Conservation (phyloP, 2,329 filamentous ascomycete genomes). For the Rasamsonia emersonii region DNA sequence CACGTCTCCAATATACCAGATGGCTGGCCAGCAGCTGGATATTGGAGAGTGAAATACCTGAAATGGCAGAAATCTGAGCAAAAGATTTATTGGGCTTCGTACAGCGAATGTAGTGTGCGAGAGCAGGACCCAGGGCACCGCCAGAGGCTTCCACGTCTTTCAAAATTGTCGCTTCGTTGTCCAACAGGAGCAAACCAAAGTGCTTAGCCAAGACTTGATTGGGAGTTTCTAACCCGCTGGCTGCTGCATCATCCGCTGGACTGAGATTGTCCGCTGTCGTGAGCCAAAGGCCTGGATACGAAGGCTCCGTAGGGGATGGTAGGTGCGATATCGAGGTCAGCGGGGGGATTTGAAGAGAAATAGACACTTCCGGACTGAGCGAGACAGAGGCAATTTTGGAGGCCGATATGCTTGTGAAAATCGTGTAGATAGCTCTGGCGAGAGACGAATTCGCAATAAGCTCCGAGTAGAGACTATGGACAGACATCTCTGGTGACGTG, state of each 20-base stretch:
- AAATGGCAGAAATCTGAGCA: slow-evolving; percentile 55
- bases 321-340: slow-evolving; percentile 63
- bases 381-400: slow-evolving; percentile 81
- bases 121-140: slow-evolving; percentile 64
- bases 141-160: slow-evolving; percentile 59
- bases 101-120: slow-evolving; percentile 63
- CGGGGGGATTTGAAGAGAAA: slow-evolving; percentile 56
- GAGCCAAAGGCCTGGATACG: slow-evolving; percentile 70
- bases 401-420: slow-evolving; percentile 71
- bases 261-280: slow-evolving; percentile 78
- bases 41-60: slow-evolving; percentile 64
- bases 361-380: slow-evolving; percentile 55
- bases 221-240: slow-evolving; percentile 49
- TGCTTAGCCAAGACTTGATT: slow-evolving; percentile 65
- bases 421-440: slow-evolving; percentile 70
- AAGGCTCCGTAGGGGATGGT: slow-evolving; percentile 57
- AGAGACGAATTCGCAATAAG: slow-evolving; percentile 59
- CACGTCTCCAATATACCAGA: slow-evolving; percentile 91
- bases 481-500: slow-evolving; percentile 21
- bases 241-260: slow-evolving; percentile 52
- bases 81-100: slow-evolving; percentile 58
- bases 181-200: slow-evolving; percentile 75
- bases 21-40: slow-evolving; percentile 84
- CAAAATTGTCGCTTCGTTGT: slow-evolving; percentile 73
- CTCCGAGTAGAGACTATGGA: slow-evolving; percentile 33